Conservation (phyloP, 306 rosid genomes). For the Vigna nakashimae region DNA sequence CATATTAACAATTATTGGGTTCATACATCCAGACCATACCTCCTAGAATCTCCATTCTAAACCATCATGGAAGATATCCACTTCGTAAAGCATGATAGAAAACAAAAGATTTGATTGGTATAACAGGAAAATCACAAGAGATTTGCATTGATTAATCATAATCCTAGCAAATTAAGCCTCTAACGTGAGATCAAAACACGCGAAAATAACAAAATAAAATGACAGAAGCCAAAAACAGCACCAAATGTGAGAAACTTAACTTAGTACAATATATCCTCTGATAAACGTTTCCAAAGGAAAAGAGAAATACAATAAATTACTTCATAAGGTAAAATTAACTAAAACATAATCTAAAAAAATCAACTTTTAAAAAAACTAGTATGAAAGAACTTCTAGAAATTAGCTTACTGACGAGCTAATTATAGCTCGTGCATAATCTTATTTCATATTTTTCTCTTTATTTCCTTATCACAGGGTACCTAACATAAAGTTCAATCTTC, state of each 20-base stretch:
- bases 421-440: too few species aligned
- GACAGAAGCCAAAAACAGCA: background rate
- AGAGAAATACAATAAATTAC: too few species aligned
- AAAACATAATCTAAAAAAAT: too few species aligned
- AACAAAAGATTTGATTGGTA: conserved; percentile 8
- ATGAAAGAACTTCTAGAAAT: too few species aligned
- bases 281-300: background rate
- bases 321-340: too few species aligned
- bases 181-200: background rate
- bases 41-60: conserved; percentile 29
- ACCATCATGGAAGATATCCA: conserved; percentile 27
- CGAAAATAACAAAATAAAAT: too few species aligned
- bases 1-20: conserved; percentile 7
- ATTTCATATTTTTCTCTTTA: too few species aligned
- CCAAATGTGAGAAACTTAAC: background rate
- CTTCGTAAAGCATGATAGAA: conserved; percentile 22
- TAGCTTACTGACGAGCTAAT: too few species aligned
- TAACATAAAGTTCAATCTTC: background rate
- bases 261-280: background rate
- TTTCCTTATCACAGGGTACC: background rate
- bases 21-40: background rate
- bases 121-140: background rate
- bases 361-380: too few species aligned
- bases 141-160: background rate
- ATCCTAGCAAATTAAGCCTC: background rate